Base-by-base conservation (phyloP, 2,329 filamentous ascomycete species). In the Chaetomiaceae sp. region DNA sequence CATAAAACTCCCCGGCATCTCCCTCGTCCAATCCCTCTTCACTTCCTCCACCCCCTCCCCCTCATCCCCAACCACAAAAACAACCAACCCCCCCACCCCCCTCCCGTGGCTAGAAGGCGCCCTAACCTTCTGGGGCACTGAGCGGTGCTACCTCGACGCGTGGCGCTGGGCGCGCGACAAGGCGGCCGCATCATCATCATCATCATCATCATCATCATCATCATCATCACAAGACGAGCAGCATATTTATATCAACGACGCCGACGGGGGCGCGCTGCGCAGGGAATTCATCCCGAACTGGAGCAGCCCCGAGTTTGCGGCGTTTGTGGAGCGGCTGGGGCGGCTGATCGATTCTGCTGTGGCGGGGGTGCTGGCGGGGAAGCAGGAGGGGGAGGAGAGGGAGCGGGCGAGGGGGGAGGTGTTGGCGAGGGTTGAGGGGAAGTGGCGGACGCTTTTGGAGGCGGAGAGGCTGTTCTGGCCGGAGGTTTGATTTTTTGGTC, bases 81-180 rank as follows among this genome's bases (percentile, higher is more conserved):
- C 25, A 6, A 27, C 25, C 9, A 40, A 33, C 27, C 39, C 39
- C 6, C 51, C 50, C 2, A 25, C 49, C 4, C 43, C 53, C 39
- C 63, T 87, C 0, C 66, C 70, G 0, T 75, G 72, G 61, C 68
- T 90, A 2, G 85, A 89, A 63, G 85, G 83, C 5, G 73, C 88
- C 55, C 77, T 88, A 2, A 75, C 87, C n/a, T 77, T 90, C 20
- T 91, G 85, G 82, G 82, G 81, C n/a, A 89, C 84, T 1, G 87
- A 92, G 68, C 80, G 74, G 41, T 77, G 75, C 53, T 85, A 85
- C 62, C 63, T 83, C 16, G 72, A 77, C 34, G 75, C 81, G 12
- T 85, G 82, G 82, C 71, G 69, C 9, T 77, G 73, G 64, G 75
- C 76, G 3, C 71, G 65, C 55, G 56, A 63, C n/a, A 67, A 74